Conservation (phyloP, 106 monocot species). For the Acorus gramineus region DNA sequence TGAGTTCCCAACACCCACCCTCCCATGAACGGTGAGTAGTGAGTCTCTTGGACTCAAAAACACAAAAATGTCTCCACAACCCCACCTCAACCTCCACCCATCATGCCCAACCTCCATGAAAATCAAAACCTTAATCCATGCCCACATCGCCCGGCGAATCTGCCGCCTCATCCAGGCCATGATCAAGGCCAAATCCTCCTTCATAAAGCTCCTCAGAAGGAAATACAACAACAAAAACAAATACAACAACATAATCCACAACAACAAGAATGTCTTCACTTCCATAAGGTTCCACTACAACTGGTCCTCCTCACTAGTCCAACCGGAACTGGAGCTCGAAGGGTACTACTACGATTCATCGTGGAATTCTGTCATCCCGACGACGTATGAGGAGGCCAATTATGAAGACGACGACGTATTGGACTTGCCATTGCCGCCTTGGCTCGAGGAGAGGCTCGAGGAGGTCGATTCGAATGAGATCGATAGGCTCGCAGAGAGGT, state of each 20-base stretch:
- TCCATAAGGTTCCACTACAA: conserved; percentile 17
- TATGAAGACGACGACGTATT: conserved; percentile 4
- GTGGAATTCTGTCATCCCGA: conserved; percentile 45
- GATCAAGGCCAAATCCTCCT: conserved; percentile 20
- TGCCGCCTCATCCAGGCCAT: conserved; percentile 30
- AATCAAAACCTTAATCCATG: conserved; percentile 41
- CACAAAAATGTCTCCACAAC: conserved; percentile 25
- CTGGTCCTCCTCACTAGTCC: conserved; percentile 35
- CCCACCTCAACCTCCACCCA: conserved; percentile 8
- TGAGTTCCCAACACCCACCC: too few species aligned
- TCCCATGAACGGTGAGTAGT: too few species aligned
- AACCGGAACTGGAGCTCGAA: conserved; percentile 27
- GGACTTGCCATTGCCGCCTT: conserved; percentile 45
- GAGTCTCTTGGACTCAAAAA: too few species aligned
- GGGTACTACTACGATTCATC: conserved; percentile 43
- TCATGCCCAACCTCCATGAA: conserved; percentile 25
- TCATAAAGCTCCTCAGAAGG: conserved; percentile 24
- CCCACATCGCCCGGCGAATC: conserved; percentile 23
- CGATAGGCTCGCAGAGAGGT: conserved; percentile 65
- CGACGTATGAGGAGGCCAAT: conserved; percentile 4
- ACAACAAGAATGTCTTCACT: conserved; percentile 11
- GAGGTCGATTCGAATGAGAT: conserved; percentile 34
- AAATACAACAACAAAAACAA: background rate
- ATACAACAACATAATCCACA: conserved; percentile 1
- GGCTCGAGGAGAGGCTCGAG: conserved; percentile 41